Base-by-base conservation (phyloP, 768 basidiomycete genomes). In the Tulasnella sp. region DNA sequence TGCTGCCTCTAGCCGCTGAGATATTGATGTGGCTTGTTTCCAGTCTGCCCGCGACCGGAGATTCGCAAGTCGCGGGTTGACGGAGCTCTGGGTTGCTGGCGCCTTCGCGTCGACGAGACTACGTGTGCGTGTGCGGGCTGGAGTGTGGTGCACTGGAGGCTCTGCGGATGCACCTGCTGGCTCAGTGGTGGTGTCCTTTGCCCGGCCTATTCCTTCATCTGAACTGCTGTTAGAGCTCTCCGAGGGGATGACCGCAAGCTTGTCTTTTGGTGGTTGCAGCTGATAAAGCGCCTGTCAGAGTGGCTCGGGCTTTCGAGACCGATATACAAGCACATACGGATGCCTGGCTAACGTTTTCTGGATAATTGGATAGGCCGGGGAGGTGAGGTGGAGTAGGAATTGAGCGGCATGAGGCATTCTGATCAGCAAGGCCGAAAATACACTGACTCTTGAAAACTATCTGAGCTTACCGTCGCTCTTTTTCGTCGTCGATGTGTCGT, bases 261-360 rank as follows among this genome's bases (percentile, higher is more conserved):
- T 67, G 61, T 32, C 26, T 67, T 67, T 67, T 67, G 61, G 61
- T 29, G 32, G 61, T 29, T 67, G 61, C 10, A 67, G 61, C 61
- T 67, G 23, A 35, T 35, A 11, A 67, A 67, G 61, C 29, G 61
- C 32, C 32, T 67, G 61, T 67, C 32, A 67, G 61, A 26, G 5
- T 29, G 61, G 61, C 29, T 16, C 61, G 29, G 18, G 32, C 3
- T 67, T 67, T 10, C 23, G 29, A 67, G 61, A 67, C 29, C 16
- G 29, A 67, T 67, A 35, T 35, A 35, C 32, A 29, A 67, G 61
- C 23, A 67, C 61, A 67, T 67, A 67, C 61, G 61, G 61, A 67
- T 67, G 61, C 29, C 61, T 67, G 61, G 61, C 61, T 67, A 67
- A 67, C 61, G 61, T 67, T 67, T 67, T 67, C 61, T 67, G 61